Evolutionary conservation across 306 rosid genomes (phyloP).

Genomic region (Medicago arabica): DNA sequence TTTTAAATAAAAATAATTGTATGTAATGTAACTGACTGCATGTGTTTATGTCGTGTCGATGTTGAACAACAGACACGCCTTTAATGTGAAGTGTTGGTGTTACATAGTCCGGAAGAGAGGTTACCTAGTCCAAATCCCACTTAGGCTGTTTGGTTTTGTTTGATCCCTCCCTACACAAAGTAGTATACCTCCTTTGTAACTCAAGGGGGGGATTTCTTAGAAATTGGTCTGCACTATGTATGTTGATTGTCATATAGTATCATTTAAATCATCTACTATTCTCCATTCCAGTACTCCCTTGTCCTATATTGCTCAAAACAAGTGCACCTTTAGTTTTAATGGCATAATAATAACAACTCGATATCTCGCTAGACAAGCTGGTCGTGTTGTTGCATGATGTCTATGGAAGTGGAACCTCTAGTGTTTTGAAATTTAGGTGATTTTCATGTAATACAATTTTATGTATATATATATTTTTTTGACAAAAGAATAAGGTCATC

Average conservation of each 20-base stretch:
- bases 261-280: neutral
- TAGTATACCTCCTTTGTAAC: neutral
- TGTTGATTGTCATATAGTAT: neutral
- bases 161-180: too few relatives aligned
- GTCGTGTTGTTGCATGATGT: neutral
- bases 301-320: neutral
- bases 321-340: neutral
- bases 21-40: too few relatives aligned
- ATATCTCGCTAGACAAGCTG: neutral
- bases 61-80: too few relatives aligned
- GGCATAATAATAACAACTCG: neutral
- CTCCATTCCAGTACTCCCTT: neutral
- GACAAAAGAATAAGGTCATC: neutral
- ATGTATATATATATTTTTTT: too few relatives aligned
- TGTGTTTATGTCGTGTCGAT: too few relatives aligned
- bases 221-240: neutral
- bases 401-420: neutral
- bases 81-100: too few relatives aligned
- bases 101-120: too few relatives aligned
- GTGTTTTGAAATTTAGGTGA: neutral
- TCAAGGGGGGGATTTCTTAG: neutral
- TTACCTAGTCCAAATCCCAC: too few relatives aligned
- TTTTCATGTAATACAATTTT: neutral
- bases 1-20: too few relatives aligned
- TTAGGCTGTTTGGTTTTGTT: too few relatives aligned